These are phyloP conservation scores for Aspergillus quadricinctus DNA, from an alignment of 2,329 filamentous ascomycete species.

Conservation along the genomic window DNA sequence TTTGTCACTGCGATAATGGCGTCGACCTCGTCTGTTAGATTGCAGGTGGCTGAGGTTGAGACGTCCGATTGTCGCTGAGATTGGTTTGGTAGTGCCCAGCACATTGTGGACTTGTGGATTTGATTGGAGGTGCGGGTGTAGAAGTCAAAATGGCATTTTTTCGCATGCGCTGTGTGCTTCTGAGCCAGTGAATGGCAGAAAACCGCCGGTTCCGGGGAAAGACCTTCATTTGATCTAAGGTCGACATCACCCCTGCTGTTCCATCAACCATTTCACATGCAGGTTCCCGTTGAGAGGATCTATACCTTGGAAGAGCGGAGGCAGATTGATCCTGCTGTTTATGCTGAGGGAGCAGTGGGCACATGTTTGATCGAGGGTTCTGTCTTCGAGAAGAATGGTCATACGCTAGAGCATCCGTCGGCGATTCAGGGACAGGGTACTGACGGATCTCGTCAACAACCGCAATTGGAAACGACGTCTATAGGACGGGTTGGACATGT, in stretches of 20 bases:
- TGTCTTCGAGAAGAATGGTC: too few relatives aligned
- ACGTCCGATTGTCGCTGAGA: neutral
- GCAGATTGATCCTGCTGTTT: neutral
- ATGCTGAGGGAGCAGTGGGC: neutral
- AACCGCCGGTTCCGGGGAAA: neutral
- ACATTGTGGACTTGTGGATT: constrained; percentile 9
- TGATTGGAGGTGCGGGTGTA: neutral
- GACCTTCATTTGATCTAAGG: neutral
- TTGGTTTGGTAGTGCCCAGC: constrained; percentile 9
- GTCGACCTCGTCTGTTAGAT: constrained; percentile 12
- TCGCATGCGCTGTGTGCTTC: neutral
- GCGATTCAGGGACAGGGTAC: neutral
- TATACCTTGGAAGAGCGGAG: neutral
- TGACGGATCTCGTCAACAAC: neutral
- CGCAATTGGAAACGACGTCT: neutral
- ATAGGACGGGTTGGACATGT: neutral
- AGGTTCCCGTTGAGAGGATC: neutral
- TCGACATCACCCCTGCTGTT: neutral
- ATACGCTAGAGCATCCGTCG: neutral
- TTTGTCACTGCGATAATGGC: constrained; percentile 25
- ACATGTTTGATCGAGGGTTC: neutral
- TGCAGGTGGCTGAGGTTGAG: neutral
- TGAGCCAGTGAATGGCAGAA: neutral
- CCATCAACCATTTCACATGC: neutral
- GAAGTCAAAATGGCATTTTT: neutral